Base-by-base conservation (phyloP, 2,329 filamentous ascomycete species). In the Kalmusia sp. region DNA sequence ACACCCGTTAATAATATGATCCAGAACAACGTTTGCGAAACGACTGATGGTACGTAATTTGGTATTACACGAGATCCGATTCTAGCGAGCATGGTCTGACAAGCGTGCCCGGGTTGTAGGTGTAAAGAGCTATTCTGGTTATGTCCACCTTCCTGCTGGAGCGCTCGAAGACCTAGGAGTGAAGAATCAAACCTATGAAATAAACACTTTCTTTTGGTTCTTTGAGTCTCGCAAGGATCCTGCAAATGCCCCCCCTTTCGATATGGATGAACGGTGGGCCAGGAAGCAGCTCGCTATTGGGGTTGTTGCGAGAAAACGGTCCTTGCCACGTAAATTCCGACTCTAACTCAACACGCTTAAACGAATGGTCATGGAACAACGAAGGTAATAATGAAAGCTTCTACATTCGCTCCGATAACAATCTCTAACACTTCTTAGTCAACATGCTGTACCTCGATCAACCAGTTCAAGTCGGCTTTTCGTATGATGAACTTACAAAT, bases 141-240 rank as follows among this genome's bases (percentile, higher is more conserved):
- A 86, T 57, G 80, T 87, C 12, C 80, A 83, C 67, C 76, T 87
- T 3, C 82, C 82, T 1, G 77, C 79, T 2, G 76, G 75, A 24
- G 72, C 77, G 4, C 59, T 75, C n/a, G 65, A 69, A 15, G 73
- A 75, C 30, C 55, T 70, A 1, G 68, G 68, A 6, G 65, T 71
- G 14, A 60, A 66, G 24, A 62, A 70, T 22, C 80, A 83, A 57
- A 72, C 79, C 9, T 83, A 83, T 53, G 74, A 80, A 6, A 82
- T 84, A 52, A 83, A 84, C 60, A 85, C 81, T 21, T 87, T 86
- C 67, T 88, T 87, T 67, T 85, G 83, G 82, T 87, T 86, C 64
- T 87, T 88, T 60, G 84, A 86, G 56, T 78, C 84, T 1, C 76
- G 84, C 14, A 80, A 84, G 48, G 78, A 84, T 62, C 79, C 84